Evolutionary conservation across 768 basidiomycete genomes (phyloP), one percentile per base, ranked within the genome.

Genomic region (Auriscalpium vulgare): DNA sequence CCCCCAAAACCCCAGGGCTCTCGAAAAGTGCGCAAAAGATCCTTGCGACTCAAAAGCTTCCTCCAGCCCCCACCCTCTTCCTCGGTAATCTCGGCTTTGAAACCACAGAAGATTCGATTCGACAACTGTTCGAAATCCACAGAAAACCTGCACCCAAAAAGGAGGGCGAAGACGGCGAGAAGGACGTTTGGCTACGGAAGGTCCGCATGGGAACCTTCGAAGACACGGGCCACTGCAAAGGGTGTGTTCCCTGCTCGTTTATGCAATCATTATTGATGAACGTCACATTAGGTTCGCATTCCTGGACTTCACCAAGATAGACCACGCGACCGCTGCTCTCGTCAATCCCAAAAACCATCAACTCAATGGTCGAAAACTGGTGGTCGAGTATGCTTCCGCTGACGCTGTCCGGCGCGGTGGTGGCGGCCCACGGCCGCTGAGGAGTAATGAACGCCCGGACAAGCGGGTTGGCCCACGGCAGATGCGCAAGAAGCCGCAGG

Each of bases 151-250:
- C 72, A 23, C 67, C 62, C 16, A 68, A 70, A 46, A 68, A 66
- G 45, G 71, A 36, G 29, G 44, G 16, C 13, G 47, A 37, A 4
- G 13, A 53, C 13, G 49, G 36, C n/a, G 69, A 64, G 3, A 69
- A 56, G 44, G 78, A 80, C 47, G 67, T 69, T 21, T 83, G 83
- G 84, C 79, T 87, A 73, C 78, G 88, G 58, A 92, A 92, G 67
- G 74, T 99, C 34, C 83, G 95, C 7, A 80, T 99, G 81, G 94
- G 93, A 4, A 95, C 94, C 16, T 99, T 99, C 62, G 93, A 97
- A 68, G 95, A 99, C 69, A 89, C 83, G 50, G 97, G 95, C 9
- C 71, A 82, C 53, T 98, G 95, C 73, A 99, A 98, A 78, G 95
- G 95, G 95, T 97, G 66, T 56, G 78, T 74, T 1, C n/a, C 23